These are phyloP conservation scores for Penicillium riverlandense DNA, from an alignment of 495 filamentous ascomycete species.

Conservation along the genomic window DNA sequence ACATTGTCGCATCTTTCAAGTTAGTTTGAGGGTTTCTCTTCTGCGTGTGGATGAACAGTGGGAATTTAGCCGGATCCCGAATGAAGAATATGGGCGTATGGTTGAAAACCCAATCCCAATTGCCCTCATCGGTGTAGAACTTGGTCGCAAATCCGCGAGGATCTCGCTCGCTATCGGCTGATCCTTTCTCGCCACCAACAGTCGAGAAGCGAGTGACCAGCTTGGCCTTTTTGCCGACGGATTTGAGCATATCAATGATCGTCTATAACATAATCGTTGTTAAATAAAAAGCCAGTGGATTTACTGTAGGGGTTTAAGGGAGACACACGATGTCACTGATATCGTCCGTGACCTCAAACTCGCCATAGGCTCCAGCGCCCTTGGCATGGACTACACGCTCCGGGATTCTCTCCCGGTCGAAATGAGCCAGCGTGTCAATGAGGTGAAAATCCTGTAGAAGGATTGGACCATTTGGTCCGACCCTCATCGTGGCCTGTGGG, in stretches of 20 bases:
- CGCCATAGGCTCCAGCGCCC: slow-evolving; percentile 71
- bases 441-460: slow-evolving; percentile 57
- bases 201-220: slow-evolving; percentile 63
- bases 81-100: slow-evolving; percentile 75
- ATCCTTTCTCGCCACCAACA: slow-evolving; percentile 62
- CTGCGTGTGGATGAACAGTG: slow-evolving; percentile 71
- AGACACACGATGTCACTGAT: slow-evolving; percentile 45
- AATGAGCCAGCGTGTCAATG: slow-evolving; percentile 62
- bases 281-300: too few species aligned
- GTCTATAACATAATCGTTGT: too few species aligned
- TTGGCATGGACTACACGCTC: slow-evolving; percentile 77
- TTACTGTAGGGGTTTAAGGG: too few species aligned
- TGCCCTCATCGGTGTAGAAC: slow-evolving; percentile 77
- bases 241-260: slow-evolving; percentile 49
- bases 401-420: slow-evolving; percentile 59
- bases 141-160: slow-evolving; percentile 67
- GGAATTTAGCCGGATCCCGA: slow-evolving; percentile 70
- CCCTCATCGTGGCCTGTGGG: slow-evolving; percentile 50
- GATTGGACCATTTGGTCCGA: slow-evolving; percentile 56
- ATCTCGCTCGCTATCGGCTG: slow-evolving; percentile 61
- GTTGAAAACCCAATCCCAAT: slow-evolving; percentile 70
- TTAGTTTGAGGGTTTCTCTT: slow-evolving; percentile 67
- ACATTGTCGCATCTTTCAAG: slow-evolving; percentile 52
- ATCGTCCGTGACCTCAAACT: slow-evolving; percentile 64
- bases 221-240: slow-evolving; percentile 61